Evolutionary conservation across 139 green algal genomes (phyloP).

Genomic region (Chlorella sorokiniana): DNA sequence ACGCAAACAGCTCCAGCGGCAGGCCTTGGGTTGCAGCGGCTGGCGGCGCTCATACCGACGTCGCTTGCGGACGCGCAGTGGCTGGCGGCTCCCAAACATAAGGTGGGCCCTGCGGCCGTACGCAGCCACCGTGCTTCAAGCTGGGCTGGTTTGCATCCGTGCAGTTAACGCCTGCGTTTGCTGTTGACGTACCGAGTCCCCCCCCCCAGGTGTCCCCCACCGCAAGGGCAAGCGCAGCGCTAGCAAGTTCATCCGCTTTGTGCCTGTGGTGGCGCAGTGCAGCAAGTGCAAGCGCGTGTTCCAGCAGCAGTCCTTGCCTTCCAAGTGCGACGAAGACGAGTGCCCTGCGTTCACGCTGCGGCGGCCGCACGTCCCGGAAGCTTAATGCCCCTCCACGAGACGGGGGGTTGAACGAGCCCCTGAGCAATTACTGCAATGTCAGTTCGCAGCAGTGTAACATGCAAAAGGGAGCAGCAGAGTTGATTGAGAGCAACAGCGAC

Average conservation of each 20-base stretch:
- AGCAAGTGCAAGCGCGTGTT: conserved; percentile 50
- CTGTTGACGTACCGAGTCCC: neutral
- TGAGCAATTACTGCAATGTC: no score
- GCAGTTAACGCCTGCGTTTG: neutral
- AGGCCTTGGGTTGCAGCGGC: conserved; percentile 2
- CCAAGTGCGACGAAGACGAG: conserved; percentile 43
- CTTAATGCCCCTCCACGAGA: neutral
- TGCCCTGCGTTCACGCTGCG: conserved; percentile 46
- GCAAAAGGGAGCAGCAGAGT: neutral
- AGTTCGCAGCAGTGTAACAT: no score
- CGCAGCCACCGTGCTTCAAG: neutral
- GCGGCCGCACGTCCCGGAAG: neutral
- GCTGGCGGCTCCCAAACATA: conserved; percentile 46
- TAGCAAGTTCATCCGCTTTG: conserved; percentile 46
- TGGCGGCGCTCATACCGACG: conserved; percentile 2
- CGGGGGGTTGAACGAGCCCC: no score
- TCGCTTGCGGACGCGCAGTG: conserved; percentile 17
- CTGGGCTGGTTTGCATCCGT: neutral
- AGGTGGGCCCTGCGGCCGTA: conserved; percentile 18
- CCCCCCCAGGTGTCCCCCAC: conserved; percentile 39
- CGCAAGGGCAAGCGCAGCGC: conserved; percentile 46
- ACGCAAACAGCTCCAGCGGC: neutral
- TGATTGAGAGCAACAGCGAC: neutral
- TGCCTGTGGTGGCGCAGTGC: conserved; percentile 34
- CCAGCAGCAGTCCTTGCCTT: conserved; percentile 42